These are phyloP conservation scores for Talaromyces sp. DNA, from an alignment of 2,329 filamentous ascomycete species.

Conservation along the genomic window DNA sequence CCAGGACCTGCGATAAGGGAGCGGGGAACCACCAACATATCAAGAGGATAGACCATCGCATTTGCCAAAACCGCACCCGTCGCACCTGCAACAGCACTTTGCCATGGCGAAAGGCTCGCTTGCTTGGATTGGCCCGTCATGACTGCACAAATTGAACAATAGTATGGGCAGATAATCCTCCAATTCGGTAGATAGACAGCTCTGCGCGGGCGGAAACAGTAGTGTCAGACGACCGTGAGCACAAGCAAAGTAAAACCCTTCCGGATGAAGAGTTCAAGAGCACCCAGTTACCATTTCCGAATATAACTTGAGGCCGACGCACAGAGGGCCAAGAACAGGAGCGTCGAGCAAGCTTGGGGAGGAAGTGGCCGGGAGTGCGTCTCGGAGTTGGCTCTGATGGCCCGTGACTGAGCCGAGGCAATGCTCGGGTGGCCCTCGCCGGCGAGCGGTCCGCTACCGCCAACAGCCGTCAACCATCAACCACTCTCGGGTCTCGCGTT, in stretches of 20 bases:
- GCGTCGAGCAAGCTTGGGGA: background rate
- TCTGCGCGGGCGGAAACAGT: background rate
- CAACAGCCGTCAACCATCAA: background rate
- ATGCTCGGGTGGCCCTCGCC: background rate
- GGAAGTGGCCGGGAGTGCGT: background rate
- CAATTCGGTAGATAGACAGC: background rate
- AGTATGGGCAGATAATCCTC: background rate
- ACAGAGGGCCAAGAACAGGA: background rate
- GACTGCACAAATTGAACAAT: background rate
- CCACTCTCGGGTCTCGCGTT: background rate
- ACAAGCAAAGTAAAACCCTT: background rate
- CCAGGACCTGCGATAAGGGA: background rate
- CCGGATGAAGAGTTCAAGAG: background rate
- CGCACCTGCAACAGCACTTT: constrained; percentile 83
- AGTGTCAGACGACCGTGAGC: background rate
- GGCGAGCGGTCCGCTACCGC: too few relatives aligned
- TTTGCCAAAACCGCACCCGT: constrained; percentile 92
- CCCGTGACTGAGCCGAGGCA: constrained; percentile 1
- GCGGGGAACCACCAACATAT: constrained; percentile 63
- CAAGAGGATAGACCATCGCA: constrained; percentile 88
- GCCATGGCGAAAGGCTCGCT: constrained; percentile 77
- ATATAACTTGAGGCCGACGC: background rate
- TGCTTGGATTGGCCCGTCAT: constrained; percentile 60
- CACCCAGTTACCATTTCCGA: background rate
- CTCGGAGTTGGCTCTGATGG: background rate